Percentiles rank a stretch among this genome's conserved stretches.
Conservation (phyloP, 139 green algal species). For the Diplosphaera chodatii region DNA sequence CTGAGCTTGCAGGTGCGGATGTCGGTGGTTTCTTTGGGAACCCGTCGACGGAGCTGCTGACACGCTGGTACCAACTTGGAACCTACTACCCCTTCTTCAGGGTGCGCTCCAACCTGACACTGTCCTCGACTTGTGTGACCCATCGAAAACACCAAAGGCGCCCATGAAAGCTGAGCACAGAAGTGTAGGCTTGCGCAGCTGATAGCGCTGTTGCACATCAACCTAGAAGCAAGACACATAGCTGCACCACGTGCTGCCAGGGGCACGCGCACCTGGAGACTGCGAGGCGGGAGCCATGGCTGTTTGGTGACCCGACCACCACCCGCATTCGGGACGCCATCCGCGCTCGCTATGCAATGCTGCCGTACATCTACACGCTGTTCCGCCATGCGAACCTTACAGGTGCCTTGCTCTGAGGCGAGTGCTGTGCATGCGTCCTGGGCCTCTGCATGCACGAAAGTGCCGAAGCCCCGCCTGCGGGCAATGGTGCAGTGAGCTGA, state of each 20-base stretch:
- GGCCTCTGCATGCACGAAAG: too few relatives aligned
- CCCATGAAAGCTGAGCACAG: too few relatives aligned
- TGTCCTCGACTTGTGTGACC: too few relatives aligned
- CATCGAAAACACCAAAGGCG: too few relatives aligned
- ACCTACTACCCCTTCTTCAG: slow-evolving; percentile 97
- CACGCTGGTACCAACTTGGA: slow-evolving; percentile 90
- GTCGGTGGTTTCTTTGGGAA: slow-evolving; percentile 99
- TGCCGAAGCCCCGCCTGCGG: too few relatives aligned
- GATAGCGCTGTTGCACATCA: too few relatives aligned
- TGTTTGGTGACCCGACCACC: slow-evolving; percentile 84
- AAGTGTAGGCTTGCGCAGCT: too few relatives aligned
- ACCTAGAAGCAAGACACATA: too few relatives aligned
- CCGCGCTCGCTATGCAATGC: slow-evolving; percentile 75
- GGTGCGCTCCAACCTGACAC: neutral
- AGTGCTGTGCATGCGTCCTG: too few relatives aligned
- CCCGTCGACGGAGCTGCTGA: slow-evolving; percentile 88
- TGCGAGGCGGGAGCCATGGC: slow-evolving; percentile 94
- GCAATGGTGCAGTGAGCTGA: too few relatives aligned
- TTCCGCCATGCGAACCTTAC: slow-evolving; percentile 79
- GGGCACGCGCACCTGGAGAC: slow-evolving; percentile 96
- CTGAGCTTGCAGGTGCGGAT: slow-evolving; percentile 68
- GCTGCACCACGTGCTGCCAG: too few relatives aligned
- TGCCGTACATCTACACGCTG: slow-evolving; percentile 97
- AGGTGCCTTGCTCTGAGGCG: too few relatives aligned
- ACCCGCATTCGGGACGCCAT: slow-evolving; percentile 78